phyloP scores from a whole-genome alignment of 495 filamentous ascomycete genomes.

The Staphylotrichum tortipilum region DNA sequence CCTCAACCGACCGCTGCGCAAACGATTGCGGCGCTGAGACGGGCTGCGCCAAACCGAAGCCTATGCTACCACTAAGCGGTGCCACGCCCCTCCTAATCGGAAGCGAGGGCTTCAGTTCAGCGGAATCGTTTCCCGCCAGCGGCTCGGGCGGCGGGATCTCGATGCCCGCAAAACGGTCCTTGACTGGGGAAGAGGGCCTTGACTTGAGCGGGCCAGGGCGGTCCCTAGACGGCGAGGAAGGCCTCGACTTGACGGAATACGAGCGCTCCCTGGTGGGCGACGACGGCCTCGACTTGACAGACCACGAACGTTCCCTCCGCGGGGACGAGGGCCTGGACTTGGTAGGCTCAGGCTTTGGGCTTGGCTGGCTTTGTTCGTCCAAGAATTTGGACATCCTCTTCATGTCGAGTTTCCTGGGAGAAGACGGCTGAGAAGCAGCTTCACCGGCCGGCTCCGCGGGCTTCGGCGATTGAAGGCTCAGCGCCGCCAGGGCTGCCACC shows the following conservation, averaged over 20 bases:
- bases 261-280: slow-evolving; percentile 19
- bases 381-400: slow-evolving; percentile 46
- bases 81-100: slow-evolving; percentile 27
- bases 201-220: slow-evolving; percentile 12
- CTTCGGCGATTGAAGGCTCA: slow-evolving; percentile 28
- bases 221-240: slow-evolving; percentile 20
- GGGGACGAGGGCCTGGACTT: slow-evolving; percentile 23
- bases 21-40: neutral
- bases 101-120: slow-evolving; percentile 33
- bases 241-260: slow-evolving; percentile 11
- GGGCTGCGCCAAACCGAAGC: slow-evolving; percentile 12
- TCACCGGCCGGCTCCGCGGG: slow-evolving; percentile 18
- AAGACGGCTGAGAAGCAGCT: slow-evolving; percentile 29
- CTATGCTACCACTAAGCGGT: slow-evolving; percentile 7
- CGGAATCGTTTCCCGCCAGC: slow-evolving; percentile 6
- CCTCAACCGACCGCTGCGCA: slow-evolving; percentile 3
- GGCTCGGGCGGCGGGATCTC: slow-evolving; percentile 10
- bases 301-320: slow-evolving; percentile 3
- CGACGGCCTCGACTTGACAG: slow-evolving; percentile 16
- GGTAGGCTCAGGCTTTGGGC: slow-evolving; percentile 18
- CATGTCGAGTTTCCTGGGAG: slow-evolving; percentile 46
- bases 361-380: slow-evolving; percentile 25
- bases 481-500: slow-evolving; percentile 32
- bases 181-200: slow-evolving; percentile 19
- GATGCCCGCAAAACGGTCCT: slow-evolving; percentile 9